These are phyloP conservation scores for Glomus cerebriforme DNA, from an alignment of 192 early-diverging fungal species.

Conservation along the genomic window DNA sequence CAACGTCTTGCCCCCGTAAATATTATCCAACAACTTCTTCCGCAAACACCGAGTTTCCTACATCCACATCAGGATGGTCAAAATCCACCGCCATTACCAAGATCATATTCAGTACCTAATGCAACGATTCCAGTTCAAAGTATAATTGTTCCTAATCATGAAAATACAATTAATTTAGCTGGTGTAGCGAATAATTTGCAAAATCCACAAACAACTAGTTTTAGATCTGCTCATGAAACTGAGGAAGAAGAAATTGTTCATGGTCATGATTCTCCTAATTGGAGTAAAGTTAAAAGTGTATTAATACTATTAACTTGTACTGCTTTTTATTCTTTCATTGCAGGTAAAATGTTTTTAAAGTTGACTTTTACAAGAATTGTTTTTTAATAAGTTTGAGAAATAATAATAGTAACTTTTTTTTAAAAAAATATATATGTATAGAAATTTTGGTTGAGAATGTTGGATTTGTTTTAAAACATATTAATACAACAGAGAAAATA, in stretches of 20 bases:
- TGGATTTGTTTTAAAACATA: slow-evolving; percentile 71
- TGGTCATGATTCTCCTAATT: slow-evolving; percentile 92
- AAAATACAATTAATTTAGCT: slow-evolving; percentile 6
- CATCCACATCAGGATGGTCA: neutral
- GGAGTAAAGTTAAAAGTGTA: slow-evolving; percentile 79
- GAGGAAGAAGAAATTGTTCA: slow-evolving; percentile 63
- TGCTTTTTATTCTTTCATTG: slow-evolving; percentile 83
- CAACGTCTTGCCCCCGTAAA: slow-evolving; percentile 49
- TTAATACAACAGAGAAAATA: slow-evolving; percentile 80
- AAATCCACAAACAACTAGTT: slow-evolving; percentile 26
- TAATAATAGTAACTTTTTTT: too few species aligned
- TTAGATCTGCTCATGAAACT: slow-evolving; percentile 48
- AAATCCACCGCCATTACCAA: neutral
- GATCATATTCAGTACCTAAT: neutral
- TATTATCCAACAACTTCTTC: slow-evolving; percentile 47
- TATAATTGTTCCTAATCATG: slow-evolving; percentile 15
- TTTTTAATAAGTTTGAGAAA: neutral
- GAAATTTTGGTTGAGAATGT: slow-evolving; percentile 91
- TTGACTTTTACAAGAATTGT: too few species aligned
- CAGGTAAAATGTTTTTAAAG: slow-evolving; percentile 36
- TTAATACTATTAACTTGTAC: slow-evolving; percentile 83
- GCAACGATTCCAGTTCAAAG: neutral
- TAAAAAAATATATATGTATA: too few species aligned
- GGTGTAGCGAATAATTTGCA: slow-evolving; percentile 16
- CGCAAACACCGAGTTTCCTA: neutral